Conservation (phyloP, 2,329 filamentous ascomycete genomes). For the Dothistroma septosporum region DNA sequence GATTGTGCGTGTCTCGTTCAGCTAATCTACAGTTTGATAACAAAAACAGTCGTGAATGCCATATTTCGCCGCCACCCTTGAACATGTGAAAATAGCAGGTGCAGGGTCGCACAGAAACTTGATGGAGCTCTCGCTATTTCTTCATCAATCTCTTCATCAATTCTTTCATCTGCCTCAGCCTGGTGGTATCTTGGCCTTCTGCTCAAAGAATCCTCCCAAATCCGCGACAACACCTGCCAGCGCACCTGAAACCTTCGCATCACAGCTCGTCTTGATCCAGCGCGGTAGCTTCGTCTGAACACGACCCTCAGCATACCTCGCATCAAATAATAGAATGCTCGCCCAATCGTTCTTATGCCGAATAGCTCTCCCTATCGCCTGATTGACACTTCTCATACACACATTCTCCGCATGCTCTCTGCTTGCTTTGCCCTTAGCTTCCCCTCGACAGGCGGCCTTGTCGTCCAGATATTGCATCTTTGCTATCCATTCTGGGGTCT, state of each 20-base stretch:
- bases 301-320: slow-evolving; percentile 67
- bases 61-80: not conserved
- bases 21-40: not conserved
- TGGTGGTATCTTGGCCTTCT: not conserved
- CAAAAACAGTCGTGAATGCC: not conserved
- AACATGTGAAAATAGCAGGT: not conserved
- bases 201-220: slow-evolving; percentile 14
- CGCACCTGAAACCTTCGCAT: slow-evolving; percentile 4
- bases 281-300: slow-evolving; percentile 77
- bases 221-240: slow-evolving; percentile 11
- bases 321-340: slow-evolving; percentile 79
- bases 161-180: not conserved
- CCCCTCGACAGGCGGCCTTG: slow-evolving; percentile 41
- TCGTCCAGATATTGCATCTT: slow-evolving; percentile 82
- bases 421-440: slow-evolving; percentile 49
- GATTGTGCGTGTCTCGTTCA: not conserved
- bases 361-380: slow-evolving; percentile 90
- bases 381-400: slow-evolving; percentile 95
- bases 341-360: slow-evolving; percentile 86
- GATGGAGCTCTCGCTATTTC: no score
- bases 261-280: slow-evolving; percentile 63
- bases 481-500: slow-evolving; percentile 87
- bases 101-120: no score
- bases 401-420: slow-evolving; percentile 88
- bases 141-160: no score